Conservation (phyloP, 169 alveolate genomes). For the Neospora caninum region DNA sequence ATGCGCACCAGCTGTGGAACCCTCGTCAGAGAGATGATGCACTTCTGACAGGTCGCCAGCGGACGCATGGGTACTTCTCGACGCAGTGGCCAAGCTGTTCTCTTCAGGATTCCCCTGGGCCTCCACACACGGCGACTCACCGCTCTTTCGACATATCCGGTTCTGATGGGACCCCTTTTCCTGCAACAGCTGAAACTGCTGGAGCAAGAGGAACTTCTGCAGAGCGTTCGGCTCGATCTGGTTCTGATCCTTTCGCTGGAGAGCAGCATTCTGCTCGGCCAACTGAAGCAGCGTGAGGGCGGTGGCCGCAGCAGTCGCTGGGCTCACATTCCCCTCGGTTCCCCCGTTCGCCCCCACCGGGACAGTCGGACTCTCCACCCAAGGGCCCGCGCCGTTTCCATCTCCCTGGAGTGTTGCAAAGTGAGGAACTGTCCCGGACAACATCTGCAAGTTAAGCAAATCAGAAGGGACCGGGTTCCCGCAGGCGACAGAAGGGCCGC, state of each 20-base stretch:
- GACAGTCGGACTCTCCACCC: conserved; percentile 2
- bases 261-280: conserved; percentile 34
- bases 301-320: conserved; percentile 28
- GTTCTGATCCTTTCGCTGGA: conserved; percentile 24
- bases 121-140: neutral
- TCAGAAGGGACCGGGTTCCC: neutral
- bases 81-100: neutral
- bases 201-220: conserved; percentile 37
- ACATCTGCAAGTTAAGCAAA: neutral
- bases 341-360: neutral
- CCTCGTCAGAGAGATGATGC: neutral
- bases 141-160: neutral
- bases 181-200: conserved; percentile 35
- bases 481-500: neutral
- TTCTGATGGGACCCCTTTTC: neutral
- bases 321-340: neutral
- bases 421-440: conserved; percentile 2
- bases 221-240: conserved; percentile 9
- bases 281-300: conserved; percentile 33
- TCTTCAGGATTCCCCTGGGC: neutral
- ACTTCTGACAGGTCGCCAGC: neutral
- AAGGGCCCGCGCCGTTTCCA: neutral
- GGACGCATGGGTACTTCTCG: neutral
- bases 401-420: conserved; percentile 3
- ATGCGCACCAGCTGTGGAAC: too few species aligned